Base-by-base conservation (phyloP, 2,329 filamentous ascomycete species). In the Colletotrichum cereale region DNA sequence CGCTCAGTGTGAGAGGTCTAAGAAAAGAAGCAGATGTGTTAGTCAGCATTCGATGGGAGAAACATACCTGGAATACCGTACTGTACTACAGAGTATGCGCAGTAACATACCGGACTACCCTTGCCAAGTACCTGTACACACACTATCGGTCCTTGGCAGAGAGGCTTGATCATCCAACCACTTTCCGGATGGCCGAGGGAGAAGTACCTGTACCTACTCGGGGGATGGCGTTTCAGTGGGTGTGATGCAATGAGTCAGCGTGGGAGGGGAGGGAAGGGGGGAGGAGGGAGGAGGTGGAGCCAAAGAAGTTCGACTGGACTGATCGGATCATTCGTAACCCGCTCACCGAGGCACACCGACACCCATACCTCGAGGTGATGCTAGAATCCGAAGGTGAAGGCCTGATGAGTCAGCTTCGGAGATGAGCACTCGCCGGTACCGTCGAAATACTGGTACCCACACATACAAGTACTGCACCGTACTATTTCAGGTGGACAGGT, bases 1-100 rank as follows among this genome's bases (percentile, higher is more conserved):
- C 69, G 53, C n/a, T 63, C 31, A 47, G 58, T 63, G 66, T 71
- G 42, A 55, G 57, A 71, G 29, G 26, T 56, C 67, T 60, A 68
- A 71, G 69, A 69, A 71, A 71, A 69, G 69, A 56, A 55, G 10
- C 24, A 34, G n/a, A 0, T 14, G 40, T 56, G 55, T 61, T 66
- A 53, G 64, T 66, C 56, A 62, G 55, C 29, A 18, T 56, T 53
- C 8, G 60, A 40, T 40, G 5, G 21, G 34, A 16, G 12, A n/a
- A 14, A 31, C 11, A 10, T 10, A n/a, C 16, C n/a, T n/a, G n/a
- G n/a, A n/a, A n/a, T n/a, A n/a, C n/a, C n/a, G n/a, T n/a, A n/a
- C n/a, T n/a, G n/a, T n/a, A n/a, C n/a, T n/a, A n/a, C n/a, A n/a
- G n/a, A n/a, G n/a, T n/a, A n/a, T n/a, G n/a, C n/a, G n/a, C n/a